A percentile compares a stretch with the other conserved stretches of the same genome.
Conservation (phyloP, 2,329 filamentous ascomycete species). For the Penicillium occitanis region DNA sequence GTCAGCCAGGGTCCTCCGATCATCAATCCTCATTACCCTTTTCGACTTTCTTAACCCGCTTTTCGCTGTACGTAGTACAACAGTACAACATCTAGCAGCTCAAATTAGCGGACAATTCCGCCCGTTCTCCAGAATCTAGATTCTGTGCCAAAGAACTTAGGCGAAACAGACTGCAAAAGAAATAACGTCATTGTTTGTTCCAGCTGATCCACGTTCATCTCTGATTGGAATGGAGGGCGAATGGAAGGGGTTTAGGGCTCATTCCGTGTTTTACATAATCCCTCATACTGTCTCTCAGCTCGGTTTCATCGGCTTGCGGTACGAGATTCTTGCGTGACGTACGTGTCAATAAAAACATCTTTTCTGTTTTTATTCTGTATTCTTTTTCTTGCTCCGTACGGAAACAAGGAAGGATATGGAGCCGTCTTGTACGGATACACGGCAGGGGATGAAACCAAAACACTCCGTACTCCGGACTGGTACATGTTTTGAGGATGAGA, state of each 20-base stretch:
- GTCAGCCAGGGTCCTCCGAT: not conserved
- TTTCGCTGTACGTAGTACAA: not conserved
- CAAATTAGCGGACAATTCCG: not conserved
- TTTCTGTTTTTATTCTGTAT: not conserved
- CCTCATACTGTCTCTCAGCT: not conserved
- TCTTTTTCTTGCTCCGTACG: not conserved
- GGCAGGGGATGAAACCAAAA: conserved; percentile 4
- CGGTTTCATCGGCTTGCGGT: not conserved
- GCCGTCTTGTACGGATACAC: not conserved
- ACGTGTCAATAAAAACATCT: not conserved
- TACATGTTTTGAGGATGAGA: not conserved
- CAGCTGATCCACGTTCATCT: conserved; percentile 4
- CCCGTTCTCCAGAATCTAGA: conserved; percentile 6
- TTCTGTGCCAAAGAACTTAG: too few relatives aligned
- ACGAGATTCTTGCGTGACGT: not conserved
- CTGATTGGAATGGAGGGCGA: conserved; percentile 7
- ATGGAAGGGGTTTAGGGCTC: not conserved
- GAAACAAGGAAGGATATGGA: not conserved
- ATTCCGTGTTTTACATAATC: conserved; percentile 7
- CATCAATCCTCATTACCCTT: not conserved
- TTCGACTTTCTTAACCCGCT: not conserved
- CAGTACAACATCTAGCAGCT: not conserved
- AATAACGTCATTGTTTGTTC: conserved; percentile 10
- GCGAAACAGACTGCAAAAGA: not conserved
- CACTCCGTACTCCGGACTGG: not conserved